Evolutionary conservation across 257 asterid genomes (phyloP).

Genomic region (Solanum peruvianum): DNA sequence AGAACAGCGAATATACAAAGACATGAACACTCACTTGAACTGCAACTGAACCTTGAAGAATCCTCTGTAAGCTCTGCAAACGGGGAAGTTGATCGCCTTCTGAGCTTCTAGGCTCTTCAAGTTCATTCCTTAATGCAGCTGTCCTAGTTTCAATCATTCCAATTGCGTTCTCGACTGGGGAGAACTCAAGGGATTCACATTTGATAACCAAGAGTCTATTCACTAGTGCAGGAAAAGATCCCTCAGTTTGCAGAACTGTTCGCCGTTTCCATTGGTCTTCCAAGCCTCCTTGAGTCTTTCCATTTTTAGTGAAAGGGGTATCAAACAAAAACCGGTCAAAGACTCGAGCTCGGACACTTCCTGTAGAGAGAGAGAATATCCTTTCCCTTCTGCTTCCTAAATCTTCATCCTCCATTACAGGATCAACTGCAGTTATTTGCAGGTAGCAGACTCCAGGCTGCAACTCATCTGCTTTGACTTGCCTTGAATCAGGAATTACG

Average conservation of each 20-base stretch:
- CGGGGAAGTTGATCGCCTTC: slow-evolving; percentile 99
- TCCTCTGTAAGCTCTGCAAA: slow-evolving; percentile 94
- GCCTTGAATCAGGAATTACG: slow-evolving; percentile 94
- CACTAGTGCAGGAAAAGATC: slow-evolving; percentile 93
- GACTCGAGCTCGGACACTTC: slow-evolving; percentile 93
- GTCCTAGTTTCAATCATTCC: slow-evolving; percentile 99
- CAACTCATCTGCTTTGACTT: slow-evolving; percentile 88
- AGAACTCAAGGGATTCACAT: slow-evolving; percentile 91
- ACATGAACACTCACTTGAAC: slow-evolving; percentile 64
- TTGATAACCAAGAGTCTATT: slow-evolving; percentile 71
- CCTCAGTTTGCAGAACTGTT: slow-evolving; percentile 86
- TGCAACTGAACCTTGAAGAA: slow-evolving; percentile 98
- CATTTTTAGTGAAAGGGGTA: slow-evolving; percentile 95
- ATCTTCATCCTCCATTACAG: slow-evolving; percentile 98
- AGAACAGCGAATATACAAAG: background rate
- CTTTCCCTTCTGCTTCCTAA: slow-evolving; percentile 96
- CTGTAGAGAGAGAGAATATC: slow-evolving; percentile 82
- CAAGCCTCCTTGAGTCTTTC: slow-evolving; percentile 96
- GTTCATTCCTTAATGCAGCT: slow-evolving; percentile 88
- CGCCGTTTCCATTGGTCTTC: slow-evolving; percentile 99
- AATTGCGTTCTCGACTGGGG: slow-evolving; percentile 98
- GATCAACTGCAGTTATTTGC: slow-evolving; percentile 98
- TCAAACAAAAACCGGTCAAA: slow-evolving; percentile 88
- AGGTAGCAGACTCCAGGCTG: slow-evolving; percentile 86
- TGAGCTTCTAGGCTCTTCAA: slow-evolving; percentile 97